Percentiles rank a stretch among this genome's conserved stretches.
Evolutionary conservation across 179 eudicot genomes (phyloP).

Genomic region (Vitellaria paradoxa): DNA sequence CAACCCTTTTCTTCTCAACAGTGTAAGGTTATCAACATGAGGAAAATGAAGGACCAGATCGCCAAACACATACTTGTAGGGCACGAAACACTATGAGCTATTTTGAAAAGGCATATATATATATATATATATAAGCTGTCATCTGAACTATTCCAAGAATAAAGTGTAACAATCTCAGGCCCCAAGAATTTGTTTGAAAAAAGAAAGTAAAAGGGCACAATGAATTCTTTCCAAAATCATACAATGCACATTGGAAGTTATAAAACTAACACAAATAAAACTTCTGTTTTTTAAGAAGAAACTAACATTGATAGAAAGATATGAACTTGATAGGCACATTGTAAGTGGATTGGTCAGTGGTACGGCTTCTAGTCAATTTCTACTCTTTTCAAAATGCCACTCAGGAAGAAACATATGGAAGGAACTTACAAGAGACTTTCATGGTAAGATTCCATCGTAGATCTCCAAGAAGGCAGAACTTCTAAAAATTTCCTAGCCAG

Average conservation of each 20-base stretch:
- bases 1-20: not conserved
- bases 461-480: slow-evolving; percentile 66
- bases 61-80: not conserved
- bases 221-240: not conserved
- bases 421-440: slow-evolving; percentile 48
- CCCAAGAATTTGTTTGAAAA: not conserved
- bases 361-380: not conserved
- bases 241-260: not conserved
- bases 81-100: not conserved
- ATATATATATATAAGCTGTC: not conserved
- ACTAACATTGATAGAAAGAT: not conserved
- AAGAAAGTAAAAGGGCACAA: not conserved
- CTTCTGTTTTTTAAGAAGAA: not conserved
- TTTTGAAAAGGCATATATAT: not conserved
- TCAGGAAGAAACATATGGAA: not conserved
- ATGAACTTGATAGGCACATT: not conserved
- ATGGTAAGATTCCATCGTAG: slow-evolving; percentile 56
- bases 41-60: not conserved
- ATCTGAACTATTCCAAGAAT: not conserved
- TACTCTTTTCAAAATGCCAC: not conserved
- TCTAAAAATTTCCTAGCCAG: slow-evolving; percentile 38
- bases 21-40: not conserved
- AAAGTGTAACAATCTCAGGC: not conserved
- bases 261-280: not conserved
- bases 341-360: not conserved